phyloP scores from a whole-genome alignment of 768 basidiomycete species.

The Cyclocybe aegerita region DNA sequence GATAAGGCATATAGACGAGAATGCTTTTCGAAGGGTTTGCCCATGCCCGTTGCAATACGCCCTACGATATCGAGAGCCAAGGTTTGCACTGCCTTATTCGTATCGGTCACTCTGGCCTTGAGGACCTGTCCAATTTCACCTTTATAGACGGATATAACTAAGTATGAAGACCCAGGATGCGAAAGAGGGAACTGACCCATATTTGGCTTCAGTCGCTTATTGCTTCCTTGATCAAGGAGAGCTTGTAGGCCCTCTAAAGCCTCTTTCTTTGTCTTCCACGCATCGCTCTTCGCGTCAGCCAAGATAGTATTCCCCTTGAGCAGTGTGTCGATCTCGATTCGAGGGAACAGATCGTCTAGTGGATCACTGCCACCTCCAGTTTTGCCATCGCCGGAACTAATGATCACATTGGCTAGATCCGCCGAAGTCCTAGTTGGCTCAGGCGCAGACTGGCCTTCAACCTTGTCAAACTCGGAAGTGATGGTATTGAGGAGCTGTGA shows the following conservation, averaged over 20 bases:
- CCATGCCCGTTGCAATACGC: constrained; percentile 92
- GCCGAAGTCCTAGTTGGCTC: constrained; percentile 75
- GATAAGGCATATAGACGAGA: constrained; percentile 73
- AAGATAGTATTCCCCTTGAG: constrained; percentile 83
- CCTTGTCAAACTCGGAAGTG: constrained; percentile 89
- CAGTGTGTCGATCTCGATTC: constrained; percentile 88
- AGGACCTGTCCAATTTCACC: constrained; percentile 90
- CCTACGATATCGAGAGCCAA: constrained; percentile 89
- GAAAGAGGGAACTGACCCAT: constrained; percentile 62
- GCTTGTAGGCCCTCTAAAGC: constrained; percentile 83
- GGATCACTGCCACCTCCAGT: constrained; percentile 56
- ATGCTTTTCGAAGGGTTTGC: constrained; percentile 92
- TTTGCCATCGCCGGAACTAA: constrained; percentile 41
- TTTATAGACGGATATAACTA: constrained; percentile 26
- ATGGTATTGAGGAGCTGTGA: constrained; percentile 92
- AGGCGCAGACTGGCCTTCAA: constrained; percentile 73
- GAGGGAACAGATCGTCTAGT: constrained; percentile 91
- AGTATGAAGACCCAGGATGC: neutral
- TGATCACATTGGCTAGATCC: constrained; percentile 61
- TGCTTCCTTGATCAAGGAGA: constrained; percentile 85
- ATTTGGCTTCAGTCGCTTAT: constrained; percentile 86
- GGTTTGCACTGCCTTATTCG: constrained; percentile 91
- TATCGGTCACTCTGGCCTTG: constrained; percentile 86
- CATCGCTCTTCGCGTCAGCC: constrained; percentile 84
- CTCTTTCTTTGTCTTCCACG: constrained; percentile 97